Evolutionary conservation across 2,329 filamentous ascomycete species (phyloP), one percentile per base, ranked within the genome.

Genomic region (Clonostachys chloroleuca): DNA sequence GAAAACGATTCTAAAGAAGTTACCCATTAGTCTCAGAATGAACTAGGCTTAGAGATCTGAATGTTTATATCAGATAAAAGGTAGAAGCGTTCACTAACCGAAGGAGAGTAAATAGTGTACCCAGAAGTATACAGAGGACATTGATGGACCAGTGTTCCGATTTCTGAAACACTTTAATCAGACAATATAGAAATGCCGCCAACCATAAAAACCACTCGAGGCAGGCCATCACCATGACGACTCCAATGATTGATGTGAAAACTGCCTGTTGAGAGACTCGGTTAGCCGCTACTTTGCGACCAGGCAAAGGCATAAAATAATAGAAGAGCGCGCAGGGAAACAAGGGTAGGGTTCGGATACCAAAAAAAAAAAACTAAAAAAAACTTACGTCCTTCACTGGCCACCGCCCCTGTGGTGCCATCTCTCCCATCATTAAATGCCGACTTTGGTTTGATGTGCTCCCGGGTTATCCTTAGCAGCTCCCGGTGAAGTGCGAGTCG

Each of bases 141-240:
- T 82, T 82, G 51, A 95, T 87, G 40, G 86, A 90, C 83, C 87
- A 91, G 61, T 90, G 87, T 57, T 95, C 89, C 17, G 92, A 91
- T 65, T 97, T 97, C 53, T 82, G 75, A 59, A 87, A 96, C 33
- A 92, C 91, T 64, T 96, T 96, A 60, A 83, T 72, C 2, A 96
- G 73, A 62, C 92, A 97, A 68, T 96, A 97, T 52, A 94, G 63
- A 62, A 97, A 97, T 5, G 92, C 91, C n/a, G 87, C 83, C 39
- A 97, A 77, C 90, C 92, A 96, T 13, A 97, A 79, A 51, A 96
- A 84, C 91, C 94, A 97, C 70, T 97, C 92, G 9, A 97, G 74
- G 33, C 91, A 75, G 3, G 92, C 92, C 49, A 87, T 88, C 20
- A 94, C 59, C 84, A 96, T 90, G 44, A 96, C 74, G 7, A 86